Evolutionary conservation across 2,329 filamentous ascomycete species (phyloP).

Genomic region (Cercospora sp.): DNA sequence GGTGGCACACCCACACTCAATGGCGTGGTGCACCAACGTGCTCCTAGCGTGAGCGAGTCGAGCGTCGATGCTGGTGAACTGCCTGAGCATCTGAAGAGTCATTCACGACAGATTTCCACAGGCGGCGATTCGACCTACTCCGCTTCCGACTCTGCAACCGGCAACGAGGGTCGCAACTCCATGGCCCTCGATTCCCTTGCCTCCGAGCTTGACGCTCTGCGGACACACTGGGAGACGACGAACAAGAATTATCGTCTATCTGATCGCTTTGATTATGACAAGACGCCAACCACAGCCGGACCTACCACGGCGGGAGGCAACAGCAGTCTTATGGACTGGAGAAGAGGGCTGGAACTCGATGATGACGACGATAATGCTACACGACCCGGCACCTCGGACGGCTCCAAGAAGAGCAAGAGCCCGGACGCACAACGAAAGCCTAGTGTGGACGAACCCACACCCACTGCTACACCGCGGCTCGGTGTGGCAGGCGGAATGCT

Average conservation of each 20-base stretch:
- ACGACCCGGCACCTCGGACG: slow-evolving; percentile 20
- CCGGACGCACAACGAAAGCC: neutral
- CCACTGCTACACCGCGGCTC: slow-evolving; percentile 8
- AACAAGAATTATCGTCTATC: slow-evolving; percentile 91
- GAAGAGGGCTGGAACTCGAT: slow-evolving; percentile 67
- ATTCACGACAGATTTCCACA: slow-evolving; percentile 59
- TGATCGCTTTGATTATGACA: slow-evolving; percentile 80
- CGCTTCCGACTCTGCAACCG: slow-evolving; percentile 30
- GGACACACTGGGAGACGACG: slow-evolving; percentile 91
- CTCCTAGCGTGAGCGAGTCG: slow-evolving; percentile 45
- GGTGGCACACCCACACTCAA: slow-evolving; percentile 35
- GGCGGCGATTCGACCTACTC: slow-evolving; percentile 60
- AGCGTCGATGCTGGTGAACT: slow-evolving; percentile 41
- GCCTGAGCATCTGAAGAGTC: slow-evolving; percentile 43
- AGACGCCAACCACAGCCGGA: slow-evolving; percentile 16
- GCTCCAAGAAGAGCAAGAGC: slow-evolving; percentile 7
- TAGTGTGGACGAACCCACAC: slow-evolving; percentile 7
- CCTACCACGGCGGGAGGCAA: slow-evolving; percentile 50
- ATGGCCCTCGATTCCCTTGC: slow-evolving; percentile 76
- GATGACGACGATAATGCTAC: slow-evolving; percentile 32
- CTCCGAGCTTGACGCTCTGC: slow-evolving; percentile 84
- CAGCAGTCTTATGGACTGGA: slow-evolving; percentile 77
- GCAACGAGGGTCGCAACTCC: slow-evolving; percentile 38
- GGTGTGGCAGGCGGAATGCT: slow-evolving; percentile 6
- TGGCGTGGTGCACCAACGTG: slow-evolving; percentile 45